Conservation (phyloP, 768 basidiomycete species). For the Suillus subluteus region DNA sequence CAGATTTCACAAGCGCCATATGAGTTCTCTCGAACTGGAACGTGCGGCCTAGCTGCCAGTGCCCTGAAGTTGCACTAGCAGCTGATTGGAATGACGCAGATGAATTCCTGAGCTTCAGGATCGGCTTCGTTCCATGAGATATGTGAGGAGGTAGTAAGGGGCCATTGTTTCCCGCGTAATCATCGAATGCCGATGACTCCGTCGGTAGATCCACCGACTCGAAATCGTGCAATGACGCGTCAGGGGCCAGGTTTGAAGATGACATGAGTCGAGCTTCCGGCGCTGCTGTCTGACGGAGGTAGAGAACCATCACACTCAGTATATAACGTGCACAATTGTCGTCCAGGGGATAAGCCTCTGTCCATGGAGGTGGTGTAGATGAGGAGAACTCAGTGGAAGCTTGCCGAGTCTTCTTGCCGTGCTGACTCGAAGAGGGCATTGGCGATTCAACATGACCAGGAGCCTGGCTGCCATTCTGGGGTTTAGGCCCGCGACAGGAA, state of each 20-base stretch:
- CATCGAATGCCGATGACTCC: slow-evolving; percentile 25
- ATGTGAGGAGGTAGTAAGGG: slow-evolving; percentile 43
- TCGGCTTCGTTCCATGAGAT: slow-evolving; percentile 39
- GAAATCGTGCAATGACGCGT: slow-evolving; percentile 72
- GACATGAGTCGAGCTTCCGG: slow-evolving; percentile 60
- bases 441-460: slow-evolving; percentile 42
- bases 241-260: slow-evolving; percentile 61
- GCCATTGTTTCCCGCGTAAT: slow-evolving; percentile 21
- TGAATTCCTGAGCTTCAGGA: slow-evolving; percentile 39
- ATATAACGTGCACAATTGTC: slow-evolving; percentile 83
- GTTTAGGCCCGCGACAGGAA: slow-evolving; percentile 46
- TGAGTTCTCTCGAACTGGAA: slow-evolving; percentile 64
- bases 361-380: slow-evolving; percentile 44
- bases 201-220: slow-evolving; percentile 55
- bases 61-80: slow-evolving; percentile 34
- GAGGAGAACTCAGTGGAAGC: slow-evolving; percentile 46
- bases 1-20: slow-evolving; percentile 58
- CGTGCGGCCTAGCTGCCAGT: slow-evolving; percentile 27
- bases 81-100: slow-evolving; percentile 47
- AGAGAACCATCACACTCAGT: slow-evolving; percentile 81
- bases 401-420: slow-evolving; percentile 36
- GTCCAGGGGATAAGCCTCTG: slow-evolving; percentile 75
- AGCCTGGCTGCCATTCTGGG: slow-evolving; percentile 26
- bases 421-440: slow-evolving; percentile 32
- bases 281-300: slow-evolving; percentile 71